Evolutionary conservation across 306 rosid genomes (phyloP).

Genomic region (Ceratonia siliqua): DNA sequence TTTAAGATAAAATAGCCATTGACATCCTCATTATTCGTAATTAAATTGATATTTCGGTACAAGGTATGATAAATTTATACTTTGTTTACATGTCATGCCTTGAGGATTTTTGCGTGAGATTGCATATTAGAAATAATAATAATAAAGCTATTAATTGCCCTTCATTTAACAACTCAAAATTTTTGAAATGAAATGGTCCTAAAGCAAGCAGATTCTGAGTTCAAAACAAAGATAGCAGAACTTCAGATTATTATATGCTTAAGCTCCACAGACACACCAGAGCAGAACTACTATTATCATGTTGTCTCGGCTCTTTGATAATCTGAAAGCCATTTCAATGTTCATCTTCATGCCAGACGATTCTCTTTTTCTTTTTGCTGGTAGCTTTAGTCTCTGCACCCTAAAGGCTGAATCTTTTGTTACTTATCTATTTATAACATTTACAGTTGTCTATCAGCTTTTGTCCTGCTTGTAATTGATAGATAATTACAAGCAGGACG

Average conservation of each 20-base stretch:
- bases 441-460: too few relatives aligned
- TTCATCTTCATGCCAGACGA: not conserved
- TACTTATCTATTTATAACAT: not conserved
- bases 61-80: too few relatives aligned
- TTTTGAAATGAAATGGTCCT: too few relatives aligned
- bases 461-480: not conserved
- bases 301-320: not conserved
- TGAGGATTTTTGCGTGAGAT: too few relatives aligned
- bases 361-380: not conserved
- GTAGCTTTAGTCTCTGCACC: not conserved
- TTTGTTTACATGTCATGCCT: too few relatives aligned
- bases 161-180: too few relatives aligned
- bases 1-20: not conserved
- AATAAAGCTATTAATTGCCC: too few relatives aligned
- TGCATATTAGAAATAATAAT: too few relatives aligned
- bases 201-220: not conserved
- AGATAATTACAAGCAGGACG: not conserved
- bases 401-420: not conserved
- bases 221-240: not conserved
- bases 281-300: not conserved
- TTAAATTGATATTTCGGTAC: too few relatives aligned
- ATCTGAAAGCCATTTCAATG: not conserved
- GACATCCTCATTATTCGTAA: too few relatives aligned
- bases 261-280: not conserved
- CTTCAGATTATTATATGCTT: not conserved